phyloP scores from a whole-genome alignment of 345 rosid genomes.

The Melaleuca quinquenervia region DNA sequence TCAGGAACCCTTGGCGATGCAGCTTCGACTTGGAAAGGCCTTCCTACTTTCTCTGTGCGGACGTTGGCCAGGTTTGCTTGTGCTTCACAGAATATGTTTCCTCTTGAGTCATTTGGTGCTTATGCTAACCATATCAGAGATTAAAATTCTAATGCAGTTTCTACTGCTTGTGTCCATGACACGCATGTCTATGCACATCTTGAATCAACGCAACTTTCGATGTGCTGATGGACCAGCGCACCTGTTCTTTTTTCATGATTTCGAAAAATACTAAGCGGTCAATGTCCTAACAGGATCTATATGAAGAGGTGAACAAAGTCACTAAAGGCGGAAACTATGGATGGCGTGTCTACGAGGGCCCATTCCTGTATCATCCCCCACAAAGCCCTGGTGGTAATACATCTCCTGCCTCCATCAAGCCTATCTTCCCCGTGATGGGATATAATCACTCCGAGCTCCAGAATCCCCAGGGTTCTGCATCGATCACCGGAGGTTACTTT shows the following conservation, averaged over 20 bases:
- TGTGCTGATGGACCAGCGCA: neutral
- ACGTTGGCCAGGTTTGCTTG: conserved; percentile 63
- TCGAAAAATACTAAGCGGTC: neutral
- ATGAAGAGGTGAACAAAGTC: conserved; percentile 83
- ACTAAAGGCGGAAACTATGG: conserved; percentile 87
- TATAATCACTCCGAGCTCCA: conserved; percentile 79
- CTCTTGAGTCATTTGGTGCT: neutral
- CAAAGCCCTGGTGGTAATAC: conserved; percentile 51
- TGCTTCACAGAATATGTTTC: neutral
- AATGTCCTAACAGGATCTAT: conserved; percentile 30
- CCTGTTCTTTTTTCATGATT: neutral
- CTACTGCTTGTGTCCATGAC: neutral
- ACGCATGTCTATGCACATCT: neutral
- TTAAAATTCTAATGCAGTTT: neutral
- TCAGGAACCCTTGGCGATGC: conserved; percentile 61
- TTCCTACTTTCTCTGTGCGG: conserved; percentile 63
- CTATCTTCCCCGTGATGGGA: conserved; percentile 64
- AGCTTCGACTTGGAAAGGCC: conserved; percentile 56
- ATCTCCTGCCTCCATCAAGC: conserved; percentile 27
- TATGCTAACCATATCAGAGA: neutral
- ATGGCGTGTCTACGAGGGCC: conserved; percentile 82
- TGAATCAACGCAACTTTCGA: neutral
- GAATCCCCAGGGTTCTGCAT: conserved; percentile 68
- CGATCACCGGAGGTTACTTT: conserved; percentile 86
- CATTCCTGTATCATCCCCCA: conserved; percentile 23